Evolutionary conservation across 306 rosid species (phyloP), one percentile per base, ranked within the genome.

Genomic region (Ormosia semicastrata): DNA sequence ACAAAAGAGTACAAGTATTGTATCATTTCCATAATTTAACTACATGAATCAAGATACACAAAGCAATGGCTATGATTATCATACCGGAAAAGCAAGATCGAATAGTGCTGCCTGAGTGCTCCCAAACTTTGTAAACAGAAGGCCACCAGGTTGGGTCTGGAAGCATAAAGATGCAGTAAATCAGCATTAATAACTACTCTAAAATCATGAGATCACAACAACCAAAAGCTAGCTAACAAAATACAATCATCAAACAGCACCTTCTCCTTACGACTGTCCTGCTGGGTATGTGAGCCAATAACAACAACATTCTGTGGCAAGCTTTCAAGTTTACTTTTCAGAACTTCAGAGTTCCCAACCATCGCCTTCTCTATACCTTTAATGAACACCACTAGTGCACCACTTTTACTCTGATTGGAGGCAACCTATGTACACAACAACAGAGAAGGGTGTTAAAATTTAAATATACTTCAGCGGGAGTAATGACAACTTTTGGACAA

Each of bases 11-110:
- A 47, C n/a, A 69, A 49, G 58, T 53, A 66, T 33, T 6, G 13
- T 9, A 62, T 56, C 68, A 78, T 70, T 72, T 50, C 40, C 49
- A 44, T 57, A 44, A 50, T 63, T 44, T 8, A 80, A 80, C 36
- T 68, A 57, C 52, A 73, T 56, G 8, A 32, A 66, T 40, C 50
- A 49, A 33, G 18, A 40, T 52, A 53, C 17, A 18, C 33, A 56
- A 9, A 70, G 39, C 13, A 84, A 53, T 29, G 66, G 57, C 37
- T 29, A 57, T 0, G 44, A 53, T 52, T 79, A 53, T 66, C 81
- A 71, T 95, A 93, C 99, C 93, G 97, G 98, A 80, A 93, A 90
- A 73, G 99, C 94, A 87, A 95, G 97, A 91, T 95, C 99, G 81
- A 95, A 94, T 32, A 93, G 86, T n/a, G 99, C 94, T 4, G 99